Percentiles rank a stretch among this genome's conserved stretches.
phyloP scores from a whole-genome alignment of 805 yeast genomes.

The Helenozyma rhizophorensis region DNA sequence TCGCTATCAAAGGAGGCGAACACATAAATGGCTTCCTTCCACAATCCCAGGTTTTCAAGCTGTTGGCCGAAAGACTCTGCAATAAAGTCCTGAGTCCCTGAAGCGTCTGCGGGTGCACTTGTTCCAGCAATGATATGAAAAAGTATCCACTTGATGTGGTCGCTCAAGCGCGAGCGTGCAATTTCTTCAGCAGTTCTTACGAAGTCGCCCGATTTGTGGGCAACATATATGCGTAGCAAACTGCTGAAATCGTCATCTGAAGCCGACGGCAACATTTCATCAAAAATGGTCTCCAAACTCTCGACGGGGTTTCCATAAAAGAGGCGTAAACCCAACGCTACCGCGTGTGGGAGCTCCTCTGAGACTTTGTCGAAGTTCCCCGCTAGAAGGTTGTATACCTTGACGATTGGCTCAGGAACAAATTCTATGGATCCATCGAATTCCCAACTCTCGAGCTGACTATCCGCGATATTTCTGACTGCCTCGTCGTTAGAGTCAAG shows the following conservation, averaged over 20 bases:
- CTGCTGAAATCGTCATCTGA: conserved; percentile 1
- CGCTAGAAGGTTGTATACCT: conserved; percentile 61
- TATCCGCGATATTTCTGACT: conserved; percentile 50
- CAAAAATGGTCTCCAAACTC: conserved; percentile 5
- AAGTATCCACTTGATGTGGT: conserved; percentile 49
- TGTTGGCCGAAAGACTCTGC: conserved; percentile 41
- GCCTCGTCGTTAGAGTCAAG: conserved; percentile 66
- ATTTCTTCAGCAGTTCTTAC: conserved; percentile 6
- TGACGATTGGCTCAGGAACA: conserved; percentile 52
- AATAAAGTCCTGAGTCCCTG: conserved; percentile 21
- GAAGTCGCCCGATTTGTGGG: conserved; percentile 3
- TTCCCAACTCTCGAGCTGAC: conserved; percentile 67
- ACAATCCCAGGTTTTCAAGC: conserved; percentile 42
- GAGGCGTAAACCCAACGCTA: conserved; percentile 54
- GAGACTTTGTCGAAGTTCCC: conserved; percentile 42
- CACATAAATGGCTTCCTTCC: conserved; percentile 61
- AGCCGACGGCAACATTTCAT: neutral
- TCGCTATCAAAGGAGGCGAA: conserved; percentile 55
- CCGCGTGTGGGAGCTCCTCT: conserved; percentile 59
- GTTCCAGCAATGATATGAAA: conserved; percentile 31
- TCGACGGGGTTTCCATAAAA: conserved; percentile 50
- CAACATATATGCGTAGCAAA: conserved; percentile 18
- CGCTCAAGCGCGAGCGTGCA: conserved; percentile 22
- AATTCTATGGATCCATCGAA: conserved; percentile 32
- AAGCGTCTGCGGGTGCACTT: conserved; percentile 5